Evolutionary conservation across 306 rosid genomes (phyloP).

Genomic region (Purshia tridentata): DNA sequence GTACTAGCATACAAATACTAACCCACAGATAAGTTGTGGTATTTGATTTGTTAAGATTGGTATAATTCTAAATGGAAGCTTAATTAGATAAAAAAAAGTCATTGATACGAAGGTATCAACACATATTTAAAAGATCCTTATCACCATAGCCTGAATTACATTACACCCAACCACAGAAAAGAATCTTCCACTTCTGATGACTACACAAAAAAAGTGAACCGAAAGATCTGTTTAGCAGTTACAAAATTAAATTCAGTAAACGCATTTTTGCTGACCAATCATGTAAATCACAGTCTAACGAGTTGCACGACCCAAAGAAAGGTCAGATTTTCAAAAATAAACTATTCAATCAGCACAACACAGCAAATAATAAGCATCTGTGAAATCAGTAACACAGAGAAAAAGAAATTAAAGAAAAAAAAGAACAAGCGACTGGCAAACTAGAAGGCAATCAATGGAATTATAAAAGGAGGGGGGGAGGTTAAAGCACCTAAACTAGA

Average conservation of each 20-base stretch:
- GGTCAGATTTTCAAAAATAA: not conserved
- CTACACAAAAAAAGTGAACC: not conserved
- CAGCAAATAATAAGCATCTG: not conserved
- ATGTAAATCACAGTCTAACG: not conserved
- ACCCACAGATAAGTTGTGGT: not conserved
- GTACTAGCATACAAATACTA: not conserved
- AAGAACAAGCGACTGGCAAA: not conserved
- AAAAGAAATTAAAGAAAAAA: not conserved
- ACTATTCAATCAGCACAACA: not conserved
- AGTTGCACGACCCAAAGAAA: not conserved
- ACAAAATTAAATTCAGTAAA: not conserved
- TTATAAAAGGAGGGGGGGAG: not conserved
- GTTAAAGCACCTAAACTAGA: not conserved
- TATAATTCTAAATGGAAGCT: not conserved
- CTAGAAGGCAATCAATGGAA: not conserved
- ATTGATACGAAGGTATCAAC: not conserved
- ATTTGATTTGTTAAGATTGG: no score
- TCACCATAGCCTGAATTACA: not conserved
- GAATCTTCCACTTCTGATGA: not conserved
- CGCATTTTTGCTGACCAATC: not conserved
- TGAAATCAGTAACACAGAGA: not conserved
- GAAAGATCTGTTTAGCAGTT: conserved; percentile 2
- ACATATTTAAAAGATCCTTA: not conserved
- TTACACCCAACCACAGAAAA: not conserved
- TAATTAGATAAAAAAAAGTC: not conserved